phyloP scores from a whole-genome alignment of 1,139 yeast species.

The Debaryomycetaceae sp. region DNA sequence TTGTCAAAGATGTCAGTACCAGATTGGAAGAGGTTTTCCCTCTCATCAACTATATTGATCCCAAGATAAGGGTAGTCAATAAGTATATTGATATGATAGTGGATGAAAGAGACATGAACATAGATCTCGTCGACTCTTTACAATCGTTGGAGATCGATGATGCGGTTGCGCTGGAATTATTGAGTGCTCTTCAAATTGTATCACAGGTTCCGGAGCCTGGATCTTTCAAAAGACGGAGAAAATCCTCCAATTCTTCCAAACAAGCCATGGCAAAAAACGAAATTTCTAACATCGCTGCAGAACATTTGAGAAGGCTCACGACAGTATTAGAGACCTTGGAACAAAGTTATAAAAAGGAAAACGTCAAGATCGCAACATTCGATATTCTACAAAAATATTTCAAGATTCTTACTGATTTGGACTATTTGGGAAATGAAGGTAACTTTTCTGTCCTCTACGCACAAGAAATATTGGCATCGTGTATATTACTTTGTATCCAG shows the following conservation, averaged over 20 bases:
- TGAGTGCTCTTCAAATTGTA: conserved; percentile 48
- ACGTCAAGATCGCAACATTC: conserved; percentile 32
- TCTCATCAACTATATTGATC: conserved; percentile 49
- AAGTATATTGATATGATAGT: conserved; percentile 57
- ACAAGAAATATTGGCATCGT: conserved; percentile 85
- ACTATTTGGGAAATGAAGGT: conserved; percentile 86
- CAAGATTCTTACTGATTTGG: conserved; percentile 76
- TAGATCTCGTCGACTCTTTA: conserved; percentile 55
- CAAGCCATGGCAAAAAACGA: conserved; percentile 72
- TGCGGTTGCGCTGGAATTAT: conserved; percentile 44
- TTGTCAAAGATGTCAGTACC: conserved; percentile 52
- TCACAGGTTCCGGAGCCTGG: conserved; percentile 44
- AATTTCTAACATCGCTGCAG: conserved; percentile 69
- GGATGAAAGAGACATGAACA: conserved; percentile 29
- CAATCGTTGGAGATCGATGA: conserved; percentile 45
- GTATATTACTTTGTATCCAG: conserved; percentile 71
- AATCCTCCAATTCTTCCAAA: conserved; percentile 74
- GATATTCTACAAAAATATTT: conserved; percentile 58
- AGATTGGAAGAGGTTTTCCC: conserved; percentile 56
- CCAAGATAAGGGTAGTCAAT: conserved; percentile 55
- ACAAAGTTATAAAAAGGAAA: conserved; percentile 26
- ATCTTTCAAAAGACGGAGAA: conserved; percentile 68
- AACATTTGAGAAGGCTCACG: conserved; percentile 75
- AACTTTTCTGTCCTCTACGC: conserved; percentile 87
- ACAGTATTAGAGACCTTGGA: conserved; percentile 79